Evolutionary conservation across 2,329 filamentous ascomycete genomes (phyloP).

Genomic region (Golovinomyces cichoracearum): DNA sequence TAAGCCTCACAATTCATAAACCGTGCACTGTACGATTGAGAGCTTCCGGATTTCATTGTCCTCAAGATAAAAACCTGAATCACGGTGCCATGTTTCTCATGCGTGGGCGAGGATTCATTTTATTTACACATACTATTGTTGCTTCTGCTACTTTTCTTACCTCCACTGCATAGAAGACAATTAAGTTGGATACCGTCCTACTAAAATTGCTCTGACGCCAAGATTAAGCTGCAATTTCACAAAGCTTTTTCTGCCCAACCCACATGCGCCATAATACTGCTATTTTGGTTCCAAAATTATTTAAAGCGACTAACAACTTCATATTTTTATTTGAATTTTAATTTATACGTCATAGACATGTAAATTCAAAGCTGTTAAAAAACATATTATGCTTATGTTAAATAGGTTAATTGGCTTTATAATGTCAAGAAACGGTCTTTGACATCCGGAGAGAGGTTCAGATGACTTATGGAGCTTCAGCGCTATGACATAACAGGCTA

Average conservation of each 20-base stretch:
- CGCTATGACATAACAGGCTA: background rate
- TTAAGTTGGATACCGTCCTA: constrained; percentile 13
- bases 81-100: constrained; percentile 6
- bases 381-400: background rate
- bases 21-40: constrained; percentile 5
- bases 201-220: constrained; percentile 1
- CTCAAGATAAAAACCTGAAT: constrained; percentile 6
- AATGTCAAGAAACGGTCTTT: too few species aligned
- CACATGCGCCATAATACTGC: background rate
- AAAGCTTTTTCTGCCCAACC: background rate
- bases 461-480: background rate
- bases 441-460: too few species aligned
- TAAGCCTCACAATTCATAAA: background rate
- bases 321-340: background rate
- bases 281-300: background rate
- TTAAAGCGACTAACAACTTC: background rate
- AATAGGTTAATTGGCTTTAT: too few species aligned
- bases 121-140: constrained; percentile 7
- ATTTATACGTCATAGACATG: background rate
- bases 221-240: background rate
- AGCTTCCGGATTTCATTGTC: constrained; percentile 11
- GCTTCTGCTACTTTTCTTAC: constrained; percentile 3
- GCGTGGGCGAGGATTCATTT: constrained; percentile 10
- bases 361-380: background rate
- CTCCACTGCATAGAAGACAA: constrained; percentile 15